Conservation (phyloP, 345 rosid species). For the Dipteronia sinensis region DNA sequence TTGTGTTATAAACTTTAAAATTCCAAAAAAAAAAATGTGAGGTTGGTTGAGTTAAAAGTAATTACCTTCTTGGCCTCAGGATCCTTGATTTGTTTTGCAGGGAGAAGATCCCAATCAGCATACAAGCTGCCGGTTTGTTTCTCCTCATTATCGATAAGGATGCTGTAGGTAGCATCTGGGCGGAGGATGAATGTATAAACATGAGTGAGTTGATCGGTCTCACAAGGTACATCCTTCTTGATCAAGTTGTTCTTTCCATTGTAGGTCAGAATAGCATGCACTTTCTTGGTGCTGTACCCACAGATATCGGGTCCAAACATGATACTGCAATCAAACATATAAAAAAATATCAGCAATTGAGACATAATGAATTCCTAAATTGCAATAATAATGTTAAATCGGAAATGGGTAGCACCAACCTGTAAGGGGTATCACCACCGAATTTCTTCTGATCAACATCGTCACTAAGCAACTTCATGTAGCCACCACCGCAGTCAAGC, state of each 20-base stretch:
- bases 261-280: constrained; percentile 95
- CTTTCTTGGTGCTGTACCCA: constrained; percentile 97
- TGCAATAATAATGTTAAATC: not conserved
- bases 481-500: constrained; percentile 99
- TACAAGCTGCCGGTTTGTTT: constrained; percentile 91
- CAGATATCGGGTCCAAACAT: constrained; percentile 99
- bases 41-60: too few species aligned
- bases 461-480: constrained; percentile 93
- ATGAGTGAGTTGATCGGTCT: constrained; percentile 97
- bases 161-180: constrained; percentile 93
- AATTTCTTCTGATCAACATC: constrained; percentile 93
- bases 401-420: constrained; percentile 35
- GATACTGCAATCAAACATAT: constrained; percentile 57
- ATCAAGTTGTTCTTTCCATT: constrained; percentile 77
- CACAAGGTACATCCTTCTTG: constrained; percentile 98
- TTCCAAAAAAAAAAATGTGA: not conserved
- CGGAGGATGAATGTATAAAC: constrained; percentile 86
- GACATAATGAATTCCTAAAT: not conserved
- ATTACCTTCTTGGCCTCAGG: constrained; percentile 91
- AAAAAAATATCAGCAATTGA: constrained; percentile 6
- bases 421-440: constrained; percentile 96
- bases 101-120: constrained; percentile 94
- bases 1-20: not conserved
- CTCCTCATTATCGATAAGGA: constrained; percentile 90
- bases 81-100: constrained; percentile 85